Conservation (phyloP, 257 asterid species). For the Thymus quinquecostatus region DNA sequence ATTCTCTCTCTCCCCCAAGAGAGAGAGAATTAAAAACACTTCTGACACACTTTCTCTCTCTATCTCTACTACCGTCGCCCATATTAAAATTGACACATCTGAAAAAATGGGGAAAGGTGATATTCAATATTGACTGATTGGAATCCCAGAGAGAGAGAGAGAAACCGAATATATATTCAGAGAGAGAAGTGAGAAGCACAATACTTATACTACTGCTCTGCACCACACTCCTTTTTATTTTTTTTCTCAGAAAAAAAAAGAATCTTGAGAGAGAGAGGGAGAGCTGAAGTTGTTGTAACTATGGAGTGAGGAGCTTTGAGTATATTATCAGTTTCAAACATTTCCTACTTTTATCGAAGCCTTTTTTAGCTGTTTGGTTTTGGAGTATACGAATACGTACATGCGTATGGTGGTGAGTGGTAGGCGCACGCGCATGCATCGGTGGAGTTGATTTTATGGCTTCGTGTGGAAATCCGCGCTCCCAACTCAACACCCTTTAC, state of each 20-base stretch:
- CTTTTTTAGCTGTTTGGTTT: too few species aligned
- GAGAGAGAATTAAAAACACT: slow-evolving; percentile 4
- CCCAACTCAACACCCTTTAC: background rate
- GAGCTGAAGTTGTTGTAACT: too few species aligned
- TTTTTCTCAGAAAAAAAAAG: background rate
- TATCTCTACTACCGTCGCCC: slow-evolving; percentile 14
- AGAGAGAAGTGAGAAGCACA: background rate
- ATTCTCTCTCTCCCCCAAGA: slow-evolving; percentile 29
- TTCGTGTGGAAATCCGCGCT: background rate
- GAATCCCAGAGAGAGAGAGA: slow-evolving; percentile 30
- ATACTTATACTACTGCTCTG: background rate
- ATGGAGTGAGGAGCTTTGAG: background rate
- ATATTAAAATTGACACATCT: slow-evolving; percentile 35
- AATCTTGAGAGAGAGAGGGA: too few species aligned
- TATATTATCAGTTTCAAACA: slow-evolving; percentile 31
- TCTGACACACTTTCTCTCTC: slow-evolving; percentile 45
- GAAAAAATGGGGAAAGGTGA: slow-evolving; percentile 36
- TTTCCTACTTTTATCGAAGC: slow-evolving; percentile 26
- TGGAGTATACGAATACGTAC: background rate
- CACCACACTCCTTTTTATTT: background rate
- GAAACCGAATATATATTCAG: slow-evolving; percentile 16
- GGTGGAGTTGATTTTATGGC: slow-evolving; percentile 24
- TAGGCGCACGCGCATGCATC: slow-evolving; percentile 35
- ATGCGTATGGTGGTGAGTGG: slow-evolving; percentile 8
- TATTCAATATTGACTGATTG: slow-evolving; percentile 41